Evolutionary conservation across 306 rosid genomes (phyloP).

Genomic region (Rosa lucieae): DNA sequence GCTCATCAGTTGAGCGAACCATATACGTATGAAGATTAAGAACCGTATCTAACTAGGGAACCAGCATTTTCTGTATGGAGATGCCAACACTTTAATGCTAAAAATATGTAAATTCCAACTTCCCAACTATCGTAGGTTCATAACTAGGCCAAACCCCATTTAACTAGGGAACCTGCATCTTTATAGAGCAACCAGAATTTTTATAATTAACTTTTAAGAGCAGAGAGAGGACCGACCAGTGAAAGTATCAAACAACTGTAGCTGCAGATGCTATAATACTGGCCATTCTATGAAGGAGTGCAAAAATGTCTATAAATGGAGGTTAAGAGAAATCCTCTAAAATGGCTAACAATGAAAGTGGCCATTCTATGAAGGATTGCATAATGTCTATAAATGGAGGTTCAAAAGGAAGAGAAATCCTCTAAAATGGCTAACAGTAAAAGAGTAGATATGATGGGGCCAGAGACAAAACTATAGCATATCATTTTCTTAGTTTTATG

Average conservation of each 20-base stretch:
- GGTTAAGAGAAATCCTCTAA: too few relatives aligned
- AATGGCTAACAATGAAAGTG: not conserved
- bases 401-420: too few relatives aligned
- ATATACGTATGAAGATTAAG: not conserved
- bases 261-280: not conserved
- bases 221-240: not conserved
- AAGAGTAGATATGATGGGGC: not conserved
- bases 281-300: not conserved
- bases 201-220: constrained; percentile 3
- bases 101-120: not conserved
- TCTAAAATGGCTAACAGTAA: not conserved
- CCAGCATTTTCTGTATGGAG: not conserved
- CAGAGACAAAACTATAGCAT: not conserved
- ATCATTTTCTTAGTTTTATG: too few relatives aligned
- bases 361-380: not conserved
- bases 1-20: not conserved
- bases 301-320: not conserved
- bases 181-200: not conserved
- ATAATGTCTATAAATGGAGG: not conserved
- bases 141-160: not conserved
- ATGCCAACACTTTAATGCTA: not conserved
- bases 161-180: not conserved
- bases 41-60: not conserved
- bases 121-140: not conserved
- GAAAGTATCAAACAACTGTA: not conserved